These are phyloP conservation scores for Boletus smithii DNA, from an alignment of 1,284 basidiomycete genomes.

Conservation along the genomic window DNA sequence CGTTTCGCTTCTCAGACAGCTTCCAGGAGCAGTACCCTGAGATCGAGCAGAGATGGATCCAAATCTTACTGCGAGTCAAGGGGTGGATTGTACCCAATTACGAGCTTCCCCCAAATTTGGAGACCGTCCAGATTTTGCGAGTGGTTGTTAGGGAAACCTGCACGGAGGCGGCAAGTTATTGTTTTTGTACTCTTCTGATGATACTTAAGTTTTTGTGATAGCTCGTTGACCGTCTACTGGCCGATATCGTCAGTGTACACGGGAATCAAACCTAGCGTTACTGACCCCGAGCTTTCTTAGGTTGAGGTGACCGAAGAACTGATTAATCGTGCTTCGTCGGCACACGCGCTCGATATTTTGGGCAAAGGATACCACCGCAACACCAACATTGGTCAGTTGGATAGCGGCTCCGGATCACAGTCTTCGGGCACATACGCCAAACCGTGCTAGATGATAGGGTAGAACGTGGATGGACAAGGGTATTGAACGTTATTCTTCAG, in stretches of 20 bases:
- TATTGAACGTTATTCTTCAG: no score
- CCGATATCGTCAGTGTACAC: conserved; percentile 51
- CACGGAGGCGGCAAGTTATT: conserved; percentile 47
- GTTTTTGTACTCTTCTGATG: neutral
- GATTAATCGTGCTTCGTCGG: conserved; percentile 41
- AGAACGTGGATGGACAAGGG: neutral
- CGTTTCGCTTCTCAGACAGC: conserved; percentile 85
- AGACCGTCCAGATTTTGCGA: conserved; percentile 76
- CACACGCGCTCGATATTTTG: conserved; percentile 51
- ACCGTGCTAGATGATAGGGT: conserved; percentile 45
- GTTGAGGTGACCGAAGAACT: conserved; percentile 61
- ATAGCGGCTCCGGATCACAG: conserved; percentile 43
- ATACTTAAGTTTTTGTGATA: conserved; percentile 28
- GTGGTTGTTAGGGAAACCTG: conserved; percentile 82
- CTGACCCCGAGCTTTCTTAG: conserved; percentile 29
- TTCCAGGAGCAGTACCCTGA: conserved; percentile 71
- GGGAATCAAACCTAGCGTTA: neutral
- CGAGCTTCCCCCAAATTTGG: conserved; percentile 68
- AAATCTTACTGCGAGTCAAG: conserved; percentile 71
- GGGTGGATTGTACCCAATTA: conserved; percentile 92
- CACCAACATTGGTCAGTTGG: conserved; percentile 39
- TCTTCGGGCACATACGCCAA: conserved; percentile 65
- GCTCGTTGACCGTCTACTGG: conserved; percentile 62
- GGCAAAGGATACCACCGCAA: conserved; percentile 28
- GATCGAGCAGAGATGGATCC: conserved; percentile 87